phyloP scores from a whole-genome alignment of 257 asterid genomes.

The Jacaranda mimosifolia region DNA sequence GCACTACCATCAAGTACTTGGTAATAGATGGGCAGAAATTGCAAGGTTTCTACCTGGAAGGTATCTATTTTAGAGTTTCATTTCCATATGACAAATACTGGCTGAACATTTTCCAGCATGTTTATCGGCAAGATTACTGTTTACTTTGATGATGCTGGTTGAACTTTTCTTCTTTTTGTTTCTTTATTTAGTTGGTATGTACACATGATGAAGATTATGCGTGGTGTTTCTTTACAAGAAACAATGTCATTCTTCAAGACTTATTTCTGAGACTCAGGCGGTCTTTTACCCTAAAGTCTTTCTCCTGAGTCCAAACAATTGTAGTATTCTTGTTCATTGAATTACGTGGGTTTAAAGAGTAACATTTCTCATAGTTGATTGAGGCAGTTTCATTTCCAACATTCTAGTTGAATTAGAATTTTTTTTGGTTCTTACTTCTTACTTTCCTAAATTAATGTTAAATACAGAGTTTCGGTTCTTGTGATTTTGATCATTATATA shows the following conservation, averaged over 20 bases:
- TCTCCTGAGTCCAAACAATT: neutral
- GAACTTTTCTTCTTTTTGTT: neutral
- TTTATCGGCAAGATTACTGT: neutral
- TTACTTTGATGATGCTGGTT: conserved; percentile 3
- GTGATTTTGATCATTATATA: neutral
- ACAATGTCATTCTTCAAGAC: neutral
- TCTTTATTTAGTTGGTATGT: neutral
- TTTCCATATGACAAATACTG: conserved; percentile 1
- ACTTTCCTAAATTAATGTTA: neutral
- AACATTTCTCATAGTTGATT: neutral
- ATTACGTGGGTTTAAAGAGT: neutral
- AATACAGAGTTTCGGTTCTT: neutral
- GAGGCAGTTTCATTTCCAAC: neutral
- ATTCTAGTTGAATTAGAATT: neutral
- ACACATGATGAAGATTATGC: neutral
- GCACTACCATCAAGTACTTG: conserved; percentile 62
- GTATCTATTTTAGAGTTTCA: conserved; percentile 48
- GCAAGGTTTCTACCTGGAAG: conserved; percentile 86
- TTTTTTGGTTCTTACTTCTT: neutral
- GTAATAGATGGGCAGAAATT: conserved; percentile 89
- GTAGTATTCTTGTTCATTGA: neutral
- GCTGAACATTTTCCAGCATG: conserved; percentile 15
- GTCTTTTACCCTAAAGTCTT: neutral
- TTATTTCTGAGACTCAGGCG: neutral
- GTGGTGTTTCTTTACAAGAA: neutral